Conservation (phyloP, 208 protist genomes). For the Wallacemonas sp. region DNA sequence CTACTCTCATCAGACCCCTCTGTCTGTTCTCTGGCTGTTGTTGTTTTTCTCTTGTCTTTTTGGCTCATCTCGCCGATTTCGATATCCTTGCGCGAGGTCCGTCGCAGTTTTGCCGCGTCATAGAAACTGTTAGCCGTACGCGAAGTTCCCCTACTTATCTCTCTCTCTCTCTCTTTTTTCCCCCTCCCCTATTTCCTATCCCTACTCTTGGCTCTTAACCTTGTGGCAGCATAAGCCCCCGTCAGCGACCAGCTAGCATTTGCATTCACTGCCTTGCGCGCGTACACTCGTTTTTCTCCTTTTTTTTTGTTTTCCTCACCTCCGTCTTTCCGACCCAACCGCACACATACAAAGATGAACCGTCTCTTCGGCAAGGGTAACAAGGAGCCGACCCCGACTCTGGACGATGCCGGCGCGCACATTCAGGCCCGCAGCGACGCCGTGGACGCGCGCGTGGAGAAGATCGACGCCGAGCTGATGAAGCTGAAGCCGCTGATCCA, state of each 20-base stretch:
- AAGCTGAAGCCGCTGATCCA: conserved; percentile 82
- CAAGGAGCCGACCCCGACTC: conserved; percentile 74
- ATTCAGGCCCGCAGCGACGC: conserved; percentile 71
- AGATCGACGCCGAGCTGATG: conserved; percentile 88
- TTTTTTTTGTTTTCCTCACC: conserved; percentile 11
- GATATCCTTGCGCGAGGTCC: no score
- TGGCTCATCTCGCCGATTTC: not conserved
- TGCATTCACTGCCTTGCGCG: not conserved
- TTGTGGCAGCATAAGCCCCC: not conserved
- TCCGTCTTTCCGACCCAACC: conserved; percentile 1
- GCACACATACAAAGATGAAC: conserved; percentile 59
- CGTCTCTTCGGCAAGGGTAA: conserved; percentile 86
- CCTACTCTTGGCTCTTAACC: no score
- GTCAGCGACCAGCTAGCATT: not conserved
- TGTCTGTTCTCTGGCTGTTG: no score
- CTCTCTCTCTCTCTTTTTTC: conserved; percentile 18
- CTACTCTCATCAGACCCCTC: no score
- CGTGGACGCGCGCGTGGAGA: conserved; percentile 77
- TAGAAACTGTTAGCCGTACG: no score
- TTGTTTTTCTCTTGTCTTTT: no score
- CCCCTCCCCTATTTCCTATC: conserved; percentile 4
- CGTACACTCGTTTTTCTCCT: conserved; percentile 19
- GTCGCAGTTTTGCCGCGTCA: no score
- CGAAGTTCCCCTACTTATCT: conserved; percentile 22
- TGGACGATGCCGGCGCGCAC: conserved; percentile 83